Evolutionary conservation across 805 yeast species (phyloP), one percentile per base, ranked within the genome.

Genomic region (Isabelozyma heimii): DNA sequence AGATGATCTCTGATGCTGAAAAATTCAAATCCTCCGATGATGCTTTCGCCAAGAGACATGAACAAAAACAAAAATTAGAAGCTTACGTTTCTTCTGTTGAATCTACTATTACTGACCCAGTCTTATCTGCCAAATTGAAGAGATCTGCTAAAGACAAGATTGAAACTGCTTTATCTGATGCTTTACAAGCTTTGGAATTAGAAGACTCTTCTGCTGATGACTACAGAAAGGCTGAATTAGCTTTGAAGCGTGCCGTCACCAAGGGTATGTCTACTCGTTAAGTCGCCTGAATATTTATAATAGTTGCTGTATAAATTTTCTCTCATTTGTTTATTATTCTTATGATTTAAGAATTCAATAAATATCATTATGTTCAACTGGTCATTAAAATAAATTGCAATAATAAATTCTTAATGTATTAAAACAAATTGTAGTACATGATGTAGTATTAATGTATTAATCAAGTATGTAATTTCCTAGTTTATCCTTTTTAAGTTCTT

Each of bases 41-140:
- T 73, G 97, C 96, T 68, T 94, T 92, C 88, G 95, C 98, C 79
- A 92, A 91, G 91, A 87, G 87, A 76, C 97, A 92, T 82, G 98
- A 94, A 85, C 94, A 96, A 73, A 92, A 91, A 83, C 97, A 92
- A 83, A 91, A 91, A 83, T 87, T 92, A 75, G 99, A 92, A 84
- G 90, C 97, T 67, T 92, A 92, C 87, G 96, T 94, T 73, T 83
- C 96, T 66, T 85, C 95, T 62, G 89, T 91, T 66, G 97, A 94
- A 83, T 81, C 94, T 63, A 88, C 97, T 65, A 87, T 92, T 77
- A 89, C 97, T 67, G 99, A 94, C 87, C 98, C 97, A 77, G 91
- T 90, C 77, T 85, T 91, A 72, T 88, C 97, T 68, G 89, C 97
- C 67, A 94, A 94, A 85, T 82, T 92, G 77, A 92, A 94, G 96